Base-by-base conservation (phyloP, 2,329 filamentous ascomycete species). In the Talaromyces amestolkiae region DNA sequence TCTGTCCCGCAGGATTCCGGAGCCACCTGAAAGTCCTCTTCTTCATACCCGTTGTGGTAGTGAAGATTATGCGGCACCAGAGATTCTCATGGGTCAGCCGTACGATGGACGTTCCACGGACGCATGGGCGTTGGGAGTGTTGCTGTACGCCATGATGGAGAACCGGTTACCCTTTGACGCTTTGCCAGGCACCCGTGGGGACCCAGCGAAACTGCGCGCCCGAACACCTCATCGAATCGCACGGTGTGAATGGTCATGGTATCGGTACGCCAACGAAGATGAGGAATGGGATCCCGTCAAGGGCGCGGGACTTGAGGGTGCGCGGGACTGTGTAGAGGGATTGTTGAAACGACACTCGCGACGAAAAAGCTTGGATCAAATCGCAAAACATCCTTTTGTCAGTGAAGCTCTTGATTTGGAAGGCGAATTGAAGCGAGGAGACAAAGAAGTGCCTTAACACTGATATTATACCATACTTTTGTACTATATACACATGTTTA, bases 31-130 rank as follows among this genome's bases (percentile, higher is more conserved):
- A 68, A 92, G 92, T 61, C 92, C 96, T 70, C 89, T 94, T 67
- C 85, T 99, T n/a, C 91, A 91, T 67, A 98, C 94, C 1, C 87
- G 95, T 10, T 99, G 95, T 76, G 95, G 95, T 37, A 96, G 91
- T 47, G 95, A 98, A 78, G 95, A 99, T 79, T 99, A 99, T 75
- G 94, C 94, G 1, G 94, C 95, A 0, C 95, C 95, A 0, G 95
- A 99, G 76, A 93, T 99, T 54, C 89, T 99, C 63, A 92, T 99
- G 83, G 94, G 94, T 27, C 92, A 97, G 74, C 88, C 92, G 8
- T 99, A 99, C 75, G 93, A 98, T 75, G 95, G 95, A 37, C 91
- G 92, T 43, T 87, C 90, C 1, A 97, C 91, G 0, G 95, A 99
- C 75, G 93, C 92, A 10, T 99, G 95, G 95, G 96, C 94, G 0